Percentiles rank a stretch among this genome's conserved stretches.
These are phyloP conservation scores for Liriodendron chinense DNA, from an alignment of 164 flowering plant species.

Conservation along the genomic window DNA sequence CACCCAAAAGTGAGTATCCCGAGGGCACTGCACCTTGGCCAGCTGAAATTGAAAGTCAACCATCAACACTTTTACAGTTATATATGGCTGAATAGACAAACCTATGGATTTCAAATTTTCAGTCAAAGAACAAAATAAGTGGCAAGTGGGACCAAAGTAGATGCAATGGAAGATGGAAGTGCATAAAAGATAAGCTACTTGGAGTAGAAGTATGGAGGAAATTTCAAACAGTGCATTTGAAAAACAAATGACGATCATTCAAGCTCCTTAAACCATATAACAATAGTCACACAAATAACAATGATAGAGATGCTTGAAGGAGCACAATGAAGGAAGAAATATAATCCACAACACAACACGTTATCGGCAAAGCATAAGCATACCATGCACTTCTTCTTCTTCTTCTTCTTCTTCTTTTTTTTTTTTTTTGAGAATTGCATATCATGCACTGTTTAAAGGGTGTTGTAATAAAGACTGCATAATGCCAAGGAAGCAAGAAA, in stretches of 20 bases:
- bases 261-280: too few relatives aligned
- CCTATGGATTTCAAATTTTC: neutral
- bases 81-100: neutral
- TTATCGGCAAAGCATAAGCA: too few relatives aligned
- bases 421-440: too few relatives aligned
- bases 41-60: conserved; percentile 20
- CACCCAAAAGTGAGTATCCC: conserved; percentile 44
- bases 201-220: neutral
- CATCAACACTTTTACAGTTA: neutral
- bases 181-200: neutral
- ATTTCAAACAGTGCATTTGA: neutral
- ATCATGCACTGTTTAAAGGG: too few relatives aligned
- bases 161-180: neutral
- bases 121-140: neutral
- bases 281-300: too few relatives aligned
- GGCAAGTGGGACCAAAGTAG: neutral
- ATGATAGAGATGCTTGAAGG: too few relatives aligned
- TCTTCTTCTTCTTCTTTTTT: too few relatives aligned
- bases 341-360: too few relatives aligned
- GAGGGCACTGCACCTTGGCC: conserved; percentile 43
- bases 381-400: too few relatives aligned
- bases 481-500: too few relatives aligned
- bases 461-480: too few relatives aligned
- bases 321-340: too few relatives aligned
- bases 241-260: neutral